Evolutionary conservation across 352 stramenopile species (phyloP).

Genomic region (Pythium diclinum): DNA sequence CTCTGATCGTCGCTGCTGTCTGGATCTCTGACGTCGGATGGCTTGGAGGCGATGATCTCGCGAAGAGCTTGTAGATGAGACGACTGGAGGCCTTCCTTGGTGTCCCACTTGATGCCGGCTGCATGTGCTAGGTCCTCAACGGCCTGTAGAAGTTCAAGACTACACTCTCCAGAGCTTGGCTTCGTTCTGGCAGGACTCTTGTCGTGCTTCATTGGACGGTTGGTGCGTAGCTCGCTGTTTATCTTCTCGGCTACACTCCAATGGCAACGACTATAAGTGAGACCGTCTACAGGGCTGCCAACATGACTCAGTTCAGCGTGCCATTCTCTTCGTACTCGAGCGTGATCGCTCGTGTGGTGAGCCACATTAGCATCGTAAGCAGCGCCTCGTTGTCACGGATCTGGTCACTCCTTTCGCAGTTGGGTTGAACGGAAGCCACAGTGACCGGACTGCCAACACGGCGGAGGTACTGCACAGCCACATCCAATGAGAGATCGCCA

Average conservation of each 20-base stretch:
- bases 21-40: neutral
- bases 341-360: neutral
- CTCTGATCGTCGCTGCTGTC: neutral
- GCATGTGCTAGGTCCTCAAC: neutral
- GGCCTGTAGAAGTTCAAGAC: neutral
- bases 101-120: neutral
- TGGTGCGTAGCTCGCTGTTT: neutral
- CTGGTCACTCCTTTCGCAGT: neutral
- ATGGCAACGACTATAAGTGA: neutral
- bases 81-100: neutral
- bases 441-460: neutral
- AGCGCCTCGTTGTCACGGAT: neutral
- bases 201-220: neutral
- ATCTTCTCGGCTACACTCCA: neutral
- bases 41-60: neutral
- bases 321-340: neutral
- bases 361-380: neutral
- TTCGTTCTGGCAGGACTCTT: neutral
- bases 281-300: neutral
- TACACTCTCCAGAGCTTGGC: neutral
- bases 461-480: neutral
- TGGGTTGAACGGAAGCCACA: neutral
- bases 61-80: neutral
- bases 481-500: too few relatives aligned
- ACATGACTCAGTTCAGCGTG: neutral